Base-by-base conservation (phyloP, 2,329 filamentous ascomycete species). In the Sarocladium oryzae region DNA sequence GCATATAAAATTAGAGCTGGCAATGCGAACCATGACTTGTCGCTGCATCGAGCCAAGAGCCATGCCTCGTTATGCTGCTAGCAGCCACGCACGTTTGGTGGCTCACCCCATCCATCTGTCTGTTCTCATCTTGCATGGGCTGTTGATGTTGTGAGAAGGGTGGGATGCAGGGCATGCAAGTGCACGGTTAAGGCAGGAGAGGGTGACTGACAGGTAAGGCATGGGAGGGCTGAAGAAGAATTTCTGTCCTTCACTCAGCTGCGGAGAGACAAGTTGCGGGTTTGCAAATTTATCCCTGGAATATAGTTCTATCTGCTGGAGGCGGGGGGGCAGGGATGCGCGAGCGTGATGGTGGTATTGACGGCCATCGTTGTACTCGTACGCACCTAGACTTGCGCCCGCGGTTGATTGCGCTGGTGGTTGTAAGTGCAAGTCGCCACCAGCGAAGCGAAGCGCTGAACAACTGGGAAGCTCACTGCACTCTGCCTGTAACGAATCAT, bases 1-100 rank as follows among this genome's bases (percentile, higher is more conserved):
- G 55, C 63, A 67, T 69, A 70, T 73, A 69, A 73, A 71, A 73
- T 72, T 70, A 73, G 69, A 65, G 62, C 60, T 49, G 24, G 20
- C 36, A 54, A 56, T 62, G 57, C 56, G 56, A 56, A 58, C 56
- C 59, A 26, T 48, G 43, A 48, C 43, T 48, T 48, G 43, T 48
- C 43, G 28, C 43, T 48, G 43, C 18, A 20, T 48, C 18, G n/a
- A 48, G 43, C 43, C 43, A 48, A 48, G 43, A 48, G 24, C 43
- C 8, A 48, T 48, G 26, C 40, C 40, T 45, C 40, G 40, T 45
- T 45, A 28, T 45, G 7, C 43, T 48, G 28, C 43, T 48, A 30
- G 43, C 26, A 32, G 41, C n/a, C 7, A 37, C 30, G 23, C 46
- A 18, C 18, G 30, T 16, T 24, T 24, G 32, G 30, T 48, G 26